phyloP scores from a whole-genome alignment of 2,329 filamentous ascomycete genomes.

The Fusarium napiforme region DNA sequence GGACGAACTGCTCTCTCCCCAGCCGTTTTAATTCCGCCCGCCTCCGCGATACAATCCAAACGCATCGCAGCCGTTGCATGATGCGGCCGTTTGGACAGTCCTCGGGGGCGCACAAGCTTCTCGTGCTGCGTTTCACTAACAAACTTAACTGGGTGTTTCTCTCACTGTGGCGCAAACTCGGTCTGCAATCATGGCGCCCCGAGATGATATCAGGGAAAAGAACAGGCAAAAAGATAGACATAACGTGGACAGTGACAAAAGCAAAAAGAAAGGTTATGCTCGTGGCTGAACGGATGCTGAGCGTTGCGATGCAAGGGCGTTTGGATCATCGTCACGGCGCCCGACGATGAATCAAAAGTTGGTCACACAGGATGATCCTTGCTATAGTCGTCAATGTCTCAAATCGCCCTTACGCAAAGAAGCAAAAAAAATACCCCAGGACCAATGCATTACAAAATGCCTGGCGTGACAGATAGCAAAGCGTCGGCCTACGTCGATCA shows the following conservation, averaged over 20 bases:
- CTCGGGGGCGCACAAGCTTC: neutral
- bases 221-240: neutral
- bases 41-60: neutral
- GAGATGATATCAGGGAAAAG: neutral
- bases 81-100: neutral
- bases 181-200: neutral
- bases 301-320: constrained; percentile 22
- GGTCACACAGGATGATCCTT: constrained; percentile 20
- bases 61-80: neutral
- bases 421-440: neutral
- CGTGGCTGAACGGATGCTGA: neutral
- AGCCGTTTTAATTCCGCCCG: neutral
- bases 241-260: neutral
- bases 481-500: constrained; percentile 12
- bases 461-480: neutral
- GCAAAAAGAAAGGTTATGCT: neutral
- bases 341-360: neutral
- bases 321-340: neutral
- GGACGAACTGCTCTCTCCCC: neutral
- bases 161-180: neutral
- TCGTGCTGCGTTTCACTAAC: neutral
- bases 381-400: constrained; percentile 6
- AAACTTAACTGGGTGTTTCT: neutral
- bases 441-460: neutral
- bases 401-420: constrained; percentile 24